Conservation (phyloP, 768 basidiomycete genomes). For the Calocybe gangraenosa region DNA sequence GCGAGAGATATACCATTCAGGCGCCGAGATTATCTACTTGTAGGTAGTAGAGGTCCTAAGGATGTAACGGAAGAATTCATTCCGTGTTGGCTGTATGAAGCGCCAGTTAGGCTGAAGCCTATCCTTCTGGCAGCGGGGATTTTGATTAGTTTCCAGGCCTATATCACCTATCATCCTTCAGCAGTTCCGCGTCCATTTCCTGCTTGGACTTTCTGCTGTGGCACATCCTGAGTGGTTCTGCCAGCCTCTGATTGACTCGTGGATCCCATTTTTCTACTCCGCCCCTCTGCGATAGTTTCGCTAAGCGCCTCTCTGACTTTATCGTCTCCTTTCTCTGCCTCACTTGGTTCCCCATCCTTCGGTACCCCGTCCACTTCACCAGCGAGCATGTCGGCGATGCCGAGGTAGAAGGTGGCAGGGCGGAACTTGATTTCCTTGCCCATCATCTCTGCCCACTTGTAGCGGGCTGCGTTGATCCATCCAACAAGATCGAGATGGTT, state of each 20-base stretch:
- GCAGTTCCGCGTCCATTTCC: neutral
- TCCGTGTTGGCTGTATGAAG: too few relatives aligned
- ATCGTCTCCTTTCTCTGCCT: conserved; percentile 6
- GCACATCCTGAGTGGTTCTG: too few relatives aligned
- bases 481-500: conserved; percentile 93
- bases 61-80: too few relatives aligned
- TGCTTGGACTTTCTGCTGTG: too few relatives aligned
- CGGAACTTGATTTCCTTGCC: conserved; percentile 90
- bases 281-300: conserved; percentile 9
- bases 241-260: too few relatives aligned
- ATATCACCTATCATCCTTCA: neutral
- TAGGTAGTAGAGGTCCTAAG: too few relatives aligned
- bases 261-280: too few relatives aligned
- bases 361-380: conserved; percentile 64
- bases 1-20: too few relatives aligned
- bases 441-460: conserved; percentile 84
- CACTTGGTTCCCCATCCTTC: conserved; percentile 4
- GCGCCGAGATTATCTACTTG: too few relatives aligned
- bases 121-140: too few relatives aligned
- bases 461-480: conserved; percentile 88
- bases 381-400: conserved; percentile 75
- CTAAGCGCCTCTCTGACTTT: conserved; percentile 13
- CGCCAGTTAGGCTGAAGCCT: neutral
- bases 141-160: neutral
- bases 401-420: conserved; percentile 88